Conservation (phyloP, 2,329 filamentous ascomycete genomes). For the Pestalotiopsis sp. region DNA sequence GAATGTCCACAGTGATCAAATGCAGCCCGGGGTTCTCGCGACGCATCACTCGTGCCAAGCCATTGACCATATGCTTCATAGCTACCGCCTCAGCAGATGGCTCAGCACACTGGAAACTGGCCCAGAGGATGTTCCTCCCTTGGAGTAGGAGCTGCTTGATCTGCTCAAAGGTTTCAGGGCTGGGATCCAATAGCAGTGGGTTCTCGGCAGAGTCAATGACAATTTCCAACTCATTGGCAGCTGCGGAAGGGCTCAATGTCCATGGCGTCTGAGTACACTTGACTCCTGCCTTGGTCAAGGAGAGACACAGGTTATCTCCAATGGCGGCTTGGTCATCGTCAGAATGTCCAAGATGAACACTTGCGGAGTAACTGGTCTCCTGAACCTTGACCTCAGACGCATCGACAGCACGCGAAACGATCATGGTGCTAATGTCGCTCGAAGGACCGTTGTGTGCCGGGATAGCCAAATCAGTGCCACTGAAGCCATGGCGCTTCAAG, state of each 20-base stretch:
- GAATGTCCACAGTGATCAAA: conserved; percentile 14
- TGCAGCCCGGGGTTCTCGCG: conserved; percentile 16
- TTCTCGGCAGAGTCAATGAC: conserved; percentile 18
- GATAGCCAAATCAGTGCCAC: conserved; percentile 12
- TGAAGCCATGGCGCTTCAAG: conserved; percentile 13
- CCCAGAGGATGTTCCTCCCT: conserved; percentile 13
- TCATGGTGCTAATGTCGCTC: conserved; percentile 11
- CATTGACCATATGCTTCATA: conserved; percentile 15
- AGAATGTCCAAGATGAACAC: conserved; percentile 8
- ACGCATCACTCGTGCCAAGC: conserved; percentile 17
- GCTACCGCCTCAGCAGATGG: conserved; percentile 4
- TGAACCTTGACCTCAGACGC: not conserved
- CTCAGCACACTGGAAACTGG: conserved; percentile 13
- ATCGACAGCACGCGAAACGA: conserved; percentile 9
- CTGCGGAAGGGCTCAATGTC: not conserved
- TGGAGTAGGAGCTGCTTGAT: conserved; percentile 16
- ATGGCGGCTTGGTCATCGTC: conserved; percentile 1
- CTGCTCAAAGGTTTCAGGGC: conserved; percentile 12
- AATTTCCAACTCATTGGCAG: conserved; percentile 1
- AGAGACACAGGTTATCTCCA: conserved; percentile 4
- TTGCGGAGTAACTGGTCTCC: not conserved
- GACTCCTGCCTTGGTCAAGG: conserved; percentile 4
- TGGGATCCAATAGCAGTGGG: conserved; percentile 14
- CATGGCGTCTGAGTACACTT: conserved; percentile 5
- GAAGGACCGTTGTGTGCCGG: conserved; percentile 14